phyloP scores from a whole-genome alignment of 2,329 filamentous ascomycete species.

The Epichloe sibirici region DNA sequence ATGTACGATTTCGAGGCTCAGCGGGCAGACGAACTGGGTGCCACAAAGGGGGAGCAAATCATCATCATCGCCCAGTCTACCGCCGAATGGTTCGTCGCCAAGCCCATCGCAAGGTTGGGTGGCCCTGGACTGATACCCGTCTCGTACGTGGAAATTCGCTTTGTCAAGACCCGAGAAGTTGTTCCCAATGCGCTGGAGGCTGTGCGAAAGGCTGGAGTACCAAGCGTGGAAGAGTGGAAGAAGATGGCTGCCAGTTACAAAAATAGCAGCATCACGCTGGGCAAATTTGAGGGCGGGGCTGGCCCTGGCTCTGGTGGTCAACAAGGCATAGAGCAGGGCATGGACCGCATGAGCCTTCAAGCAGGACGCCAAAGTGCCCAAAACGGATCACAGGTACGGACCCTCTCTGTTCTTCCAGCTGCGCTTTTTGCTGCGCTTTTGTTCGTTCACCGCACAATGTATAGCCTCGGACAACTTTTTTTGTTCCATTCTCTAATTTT shows the following conservation, averaged over 20 bases:
- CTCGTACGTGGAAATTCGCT: slow-evolving; percentile 89
- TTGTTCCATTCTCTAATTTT: neutral
- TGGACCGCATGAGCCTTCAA: slow-evolving; percentile 68
- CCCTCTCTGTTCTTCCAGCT: neutral
- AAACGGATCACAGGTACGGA: slow-evolving; percentile 16
- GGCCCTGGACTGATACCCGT: slow-evolving; percentile 93
- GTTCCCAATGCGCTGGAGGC: slow-evolving; percentile 76
- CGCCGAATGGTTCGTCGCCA: slow-evolving; percentile 97
- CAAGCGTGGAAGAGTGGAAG: slow-evolving; percentile 97
- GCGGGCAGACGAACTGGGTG: slow-evolving; percentile 88
- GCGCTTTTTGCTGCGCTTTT: neutral
- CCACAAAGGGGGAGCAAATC: slow-evolving; percentile 89
- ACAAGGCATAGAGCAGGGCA: slow-evolving; percentile 46
- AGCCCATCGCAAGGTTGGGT: slow-evolving; percentile 94
- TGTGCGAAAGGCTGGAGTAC: slow-evolving; percentile 78
- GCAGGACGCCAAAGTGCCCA: slow-evolving; percentile 13
- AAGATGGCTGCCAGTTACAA: slow-evolving; percentile 99
- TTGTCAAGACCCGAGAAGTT: slow-evolving; percentile 78
- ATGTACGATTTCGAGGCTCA: slow-evolving; percentile 96
- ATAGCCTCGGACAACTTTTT: too few relatives aligned
- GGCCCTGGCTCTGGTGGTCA: slow-evolving; percentile 28
- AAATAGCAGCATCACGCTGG: slow-evolving; percentile 93
- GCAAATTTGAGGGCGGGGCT: slow-evolving; percentile 62
- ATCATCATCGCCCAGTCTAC: slow-evolving; percentile 98
- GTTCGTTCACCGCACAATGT: neutral